Evolutionary conservation across 129 eudicot species (phyloP), one percentile per base, ranked within the genome.

Genomic region (Logfia minima): DNA sequence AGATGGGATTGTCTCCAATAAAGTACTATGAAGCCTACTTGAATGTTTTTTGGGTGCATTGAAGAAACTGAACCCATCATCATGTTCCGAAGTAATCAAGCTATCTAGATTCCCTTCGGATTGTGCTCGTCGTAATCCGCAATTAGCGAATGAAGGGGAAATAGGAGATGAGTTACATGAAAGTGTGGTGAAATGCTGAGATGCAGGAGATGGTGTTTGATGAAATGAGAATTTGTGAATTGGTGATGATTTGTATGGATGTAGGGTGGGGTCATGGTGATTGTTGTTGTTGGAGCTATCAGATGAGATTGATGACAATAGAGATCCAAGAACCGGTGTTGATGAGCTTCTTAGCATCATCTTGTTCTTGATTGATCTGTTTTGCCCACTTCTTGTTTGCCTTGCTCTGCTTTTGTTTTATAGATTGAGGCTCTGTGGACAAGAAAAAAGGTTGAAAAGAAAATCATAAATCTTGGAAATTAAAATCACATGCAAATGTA

Each of bases 321-420:
- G 87, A 69, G 97, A 91, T 84, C 90, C 89, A 75, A 91, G 97
- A 87, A 91, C 66, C 24, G 97, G 96, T 43, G 97, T 89, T 52
- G 97, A 92, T 39, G 97, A 87, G 88, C 97, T 92, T 78, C 92
- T 87, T 1, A 92, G 76, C 88, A 92, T 55, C 95, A 89, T 92
- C 4, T 65, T 81, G 17, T 24, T 28, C 22, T 37, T 59, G 31
- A 52, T 64, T 43, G 71, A 61, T 75, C 70, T 71, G 8, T 71
- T 48, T 48, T 64, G 11, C 72, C 19, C 80, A 55, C 75, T 68
- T 75, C 43, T 10, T 66, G 58, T 58, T 6, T 22, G 39, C 45
- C 63, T 23, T 55, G 67, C 10, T 64, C 53, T 70, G 45, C 7
- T 63, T 67, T 48, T 75, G 10, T 66, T 22, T 19, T 22, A 66